These are phyloP conservation scores for Mucor indicus DNA, from an alignment of 371 early-diverging fungal species.

Conservation along the genomic window DNA sequence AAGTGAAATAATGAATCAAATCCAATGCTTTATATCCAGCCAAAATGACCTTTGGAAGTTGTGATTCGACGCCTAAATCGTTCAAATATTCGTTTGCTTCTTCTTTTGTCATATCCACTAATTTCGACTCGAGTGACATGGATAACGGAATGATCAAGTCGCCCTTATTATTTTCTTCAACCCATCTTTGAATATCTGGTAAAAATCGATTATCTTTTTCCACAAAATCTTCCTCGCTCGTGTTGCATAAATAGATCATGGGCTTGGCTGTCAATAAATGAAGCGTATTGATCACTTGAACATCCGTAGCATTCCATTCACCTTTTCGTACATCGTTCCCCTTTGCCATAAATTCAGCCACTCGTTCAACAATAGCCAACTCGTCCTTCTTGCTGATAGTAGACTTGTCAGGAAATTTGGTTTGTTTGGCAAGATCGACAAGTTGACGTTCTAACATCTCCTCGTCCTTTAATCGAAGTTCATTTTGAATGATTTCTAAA, in stretches of 20 bases:
- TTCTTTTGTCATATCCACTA: conserved; percentile 37
- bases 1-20: conserved; percentile 90
- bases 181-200: conserved; percentile 82
- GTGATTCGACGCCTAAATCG: conserved; percentile 41
- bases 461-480: conserved; percentile 87
- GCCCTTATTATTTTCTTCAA: conserved; percentile 80
- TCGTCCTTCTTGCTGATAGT: conserved; percentile 82
- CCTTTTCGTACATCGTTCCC: conserved; percentile 45
- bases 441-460: conserved; percentile 63
- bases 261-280: conserved; percentile 92
- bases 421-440: conserved; percentile 42
- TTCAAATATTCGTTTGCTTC: conserved; percentile 36
- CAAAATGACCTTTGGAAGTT: conserved; percentile 74
- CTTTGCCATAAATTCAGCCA: conserved; percentile 41
- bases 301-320: conserved; percentile 38
- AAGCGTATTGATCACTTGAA: conserved; percentile 77
- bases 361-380: conserved; percentile 46
- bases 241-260: conserved; percentile 91
- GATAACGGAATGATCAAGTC: conserved; percentile 89
- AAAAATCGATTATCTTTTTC: conserved; percentile 30
- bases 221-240: conserved; percentile 73
- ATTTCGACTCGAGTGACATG: conserved; percentile 70
- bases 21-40: conserved; percentile 87
- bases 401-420: conserved; percentile 58
- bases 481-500: conserved; percentile 85